Evolutionary conservation across 2,329 filamentous ascomycete species (phyloP), one percentile per base, ranked within the genome.

Genomic region (Aureobasidium pullulans): DNA sequence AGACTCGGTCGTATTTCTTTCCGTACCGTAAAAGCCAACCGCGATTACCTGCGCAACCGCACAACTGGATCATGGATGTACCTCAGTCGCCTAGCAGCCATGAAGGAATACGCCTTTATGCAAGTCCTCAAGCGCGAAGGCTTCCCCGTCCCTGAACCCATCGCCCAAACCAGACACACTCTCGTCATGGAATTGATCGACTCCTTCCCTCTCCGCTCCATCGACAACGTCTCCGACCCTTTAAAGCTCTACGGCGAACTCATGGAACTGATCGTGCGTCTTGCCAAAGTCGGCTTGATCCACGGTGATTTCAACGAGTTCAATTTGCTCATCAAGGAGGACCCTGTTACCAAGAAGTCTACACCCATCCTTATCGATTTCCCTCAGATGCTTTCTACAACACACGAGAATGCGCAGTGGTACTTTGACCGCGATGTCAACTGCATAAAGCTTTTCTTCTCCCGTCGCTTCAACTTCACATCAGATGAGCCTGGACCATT

Each of bases 291-390:
- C 66, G 94, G 94, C 6, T 78, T 99, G 49, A 99, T 99, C 62
- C 94, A 99, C 71, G 94, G 94, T 63, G 94, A 99, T 72, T 99
- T 95, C 78, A 99, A 99, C 77, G 95, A 99, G 73, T 99, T 99
- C 81, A 99, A 99, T 72, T 93, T 99, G 64, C 78, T 99, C 36
- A 86, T 99, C 71, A 90, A 94, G 70, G 93, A 97, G 72, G 84
- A 79, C 49, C 50, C 37, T 23, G 62, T 52, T 16, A 53, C 42
- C 10, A 58, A 58, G n/a, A 59, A 32, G 15, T 42, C 62, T 6
- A 84, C 84, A 6, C 94, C 94, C 0, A 84, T 96, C 57, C 77
- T 99, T 47, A 99, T 99, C 67, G 95, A 99, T 76, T 99, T 99
- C 70, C 94, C 94, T 0, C 94, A 99, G 71, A 97, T 96, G 88